Conservation (phyloP, 345 rosid species). For the Cardiospermum halicacabum region DNA sequence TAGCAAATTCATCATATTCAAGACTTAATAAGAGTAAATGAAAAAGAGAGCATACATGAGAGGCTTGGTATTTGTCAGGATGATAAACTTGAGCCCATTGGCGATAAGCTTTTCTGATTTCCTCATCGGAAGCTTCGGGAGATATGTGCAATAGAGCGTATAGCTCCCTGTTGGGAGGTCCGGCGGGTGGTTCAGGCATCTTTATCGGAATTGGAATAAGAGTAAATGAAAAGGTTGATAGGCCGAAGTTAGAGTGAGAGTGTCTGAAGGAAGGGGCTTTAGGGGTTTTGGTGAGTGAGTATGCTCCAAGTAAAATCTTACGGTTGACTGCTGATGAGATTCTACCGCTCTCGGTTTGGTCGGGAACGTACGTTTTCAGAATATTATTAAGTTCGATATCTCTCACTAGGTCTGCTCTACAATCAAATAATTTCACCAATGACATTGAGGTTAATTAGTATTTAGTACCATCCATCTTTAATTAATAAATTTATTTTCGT, state of each 20-base stretch:
- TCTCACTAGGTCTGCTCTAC: too few relatives aligned
- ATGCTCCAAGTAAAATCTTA: too few relatives aligned
- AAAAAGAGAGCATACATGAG: constrained; percentile 36
- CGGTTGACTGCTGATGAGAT: too few relatives aligned
- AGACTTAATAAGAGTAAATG: background rate
- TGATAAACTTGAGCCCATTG: constrained; percentile 98
- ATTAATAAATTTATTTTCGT: too few relatives aligned
- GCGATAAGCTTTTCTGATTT: constrained; percentile 81
- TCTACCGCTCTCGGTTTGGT: too few relatives aligned
- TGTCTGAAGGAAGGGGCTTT: background rate
- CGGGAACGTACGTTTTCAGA: too few relatives aligned
- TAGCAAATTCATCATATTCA: background rate
- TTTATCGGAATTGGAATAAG: background rate
- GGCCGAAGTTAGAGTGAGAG: too few relatives aligned
- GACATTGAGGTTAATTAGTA: too few relatives aligned
- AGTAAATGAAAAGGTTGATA: too few relatives aligned
- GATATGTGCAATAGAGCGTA: constrained; percentile 85
- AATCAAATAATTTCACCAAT: too few relatives aligned
- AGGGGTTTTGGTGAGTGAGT: background rate
- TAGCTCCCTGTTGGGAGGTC: constrained; percentile 60
- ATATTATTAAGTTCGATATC: too few relatives aligned
- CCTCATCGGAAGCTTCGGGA: constrained; percentile 91
- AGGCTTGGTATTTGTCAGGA: constrained; percentile 85
- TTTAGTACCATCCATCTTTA: too few relatives aligned
- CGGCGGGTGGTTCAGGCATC: constrained; percentile 22